Conservation (phyloP, 2,329 filamentous ascomycete species). For the Trichothecium roseum region DNA sequence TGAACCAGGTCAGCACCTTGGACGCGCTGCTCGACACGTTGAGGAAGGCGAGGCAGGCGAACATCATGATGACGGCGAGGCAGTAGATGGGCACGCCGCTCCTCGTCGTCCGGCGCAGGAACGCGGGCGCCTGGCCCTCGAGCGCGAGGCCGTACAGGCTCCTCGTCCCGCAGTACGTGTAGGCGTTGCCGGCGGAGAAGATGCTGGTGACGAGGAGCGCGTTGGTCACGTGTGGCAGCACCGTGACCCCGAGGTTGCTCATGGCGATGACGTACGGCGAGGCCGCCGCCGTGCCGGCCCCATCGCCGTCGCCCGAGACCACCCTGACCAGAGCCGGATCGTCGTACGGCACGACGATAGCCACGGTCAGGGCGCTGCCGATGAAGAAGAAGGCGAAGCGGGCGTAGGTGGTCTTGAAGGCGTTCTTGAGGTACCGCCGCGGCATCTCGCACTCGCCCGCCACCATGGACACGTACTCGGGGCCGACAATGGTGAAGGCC, state of each 20-base stretch:
- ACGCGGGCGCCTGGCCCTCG: conserved; percentile 4
- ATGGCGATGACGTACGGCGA: conserved; percentile 24
- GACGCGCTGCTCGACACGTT: background rate
- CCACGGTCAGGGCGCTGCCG: conserved; percentile 51
- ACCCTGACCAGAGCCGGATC: conserved; percentile 41
- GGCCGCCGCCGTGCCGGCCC: conserved; percentile 11
- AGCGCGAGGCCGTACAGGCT: conserved; percentile 6
- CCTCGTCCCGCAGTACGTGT: conserved; percentile 20
- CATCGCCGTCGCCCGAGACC: conserved; percentile 35
- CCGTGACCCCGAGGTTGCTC: conserved; percentile 22
- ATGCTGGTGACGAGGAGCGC: conserved; percentile 30
- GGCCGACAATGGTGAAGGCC: conserved; percentile 46
- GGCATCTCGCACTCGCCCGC: conserved; percentile 50
- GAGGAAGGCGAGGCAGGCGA: conserved; percentile 2
- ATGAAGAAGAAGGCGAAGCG: conserved; percentile 59
- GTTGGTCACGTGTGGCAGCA: conserved; percentile 27
- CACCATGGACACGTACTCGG: conserved; percentile 51
- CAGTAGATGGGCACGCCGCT: background rate
- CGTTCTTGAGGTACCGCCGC: conserved; percentile 51
- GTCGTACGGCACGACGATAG: conserved; percentile 32
- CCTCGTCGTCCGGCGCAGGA: conserved; percentile 3
- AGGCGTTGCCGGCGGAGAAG: conserved; percentile 29
- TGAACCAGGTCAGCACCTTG: conserved; percentile 2
- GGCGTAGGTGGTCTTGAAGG: conserved; percentile 65
- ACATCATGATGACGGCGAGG: background rate